A percentile compares a stretch with the other conserved stretches of the same genome.
Conservation (phyloP, 2,329 filamentous ascomycete species). For the Phyllosticta citrichinensis region DNA sequence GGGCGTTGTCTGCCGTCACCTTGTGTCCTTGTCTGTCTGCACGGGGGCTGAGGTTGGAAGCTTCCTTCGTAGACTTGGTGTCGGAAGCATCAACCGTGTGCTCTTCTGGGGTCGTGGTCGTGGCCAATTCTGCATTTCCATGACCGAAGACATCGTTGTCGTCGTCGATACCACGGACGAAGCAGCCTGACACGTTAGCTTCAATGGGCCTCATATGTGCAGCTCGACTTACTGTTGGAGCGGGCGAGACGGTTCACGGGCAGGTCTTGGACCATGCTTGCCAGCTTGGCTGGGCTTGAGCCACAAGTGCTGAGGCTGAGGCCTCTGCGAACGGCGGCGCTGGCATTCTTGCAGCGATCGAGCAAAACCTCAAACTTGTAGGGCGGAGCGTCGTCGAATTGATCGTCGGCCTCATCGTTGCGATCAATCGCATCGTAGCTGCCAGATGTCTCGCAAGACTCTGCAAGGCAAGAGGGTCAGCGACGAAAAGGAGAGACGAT, state of each 20-base stretch:
- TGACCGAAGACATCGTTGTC: neutral
- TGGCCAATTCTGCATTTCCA: neutral
- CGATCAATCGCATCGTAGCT: too few relatives aligned
- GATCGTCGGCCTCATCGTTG: too few relatives aligned
- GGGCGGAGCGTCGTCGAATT: neutral
- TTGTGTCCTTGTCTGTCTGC: neutral
- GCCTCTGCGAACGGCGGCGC: neutral
- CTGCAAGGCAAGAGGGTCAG: too few relatives aligned
- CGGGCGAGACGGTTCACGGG: neutral
- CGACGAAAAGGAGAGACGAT: too few relatives aligned
- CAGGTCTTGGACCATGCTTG: neutral
- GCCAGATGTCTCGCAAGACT: too few relatives aligned
- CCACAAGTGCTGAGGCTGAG: neutral
- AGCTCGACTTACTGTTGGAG: neutral
- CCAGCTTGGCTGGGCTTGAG: neutral
- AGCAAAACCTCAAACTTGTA: neutral
- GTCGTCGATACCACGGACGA: neutral
- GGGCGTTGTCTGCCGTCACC: slow-evolving; percentile 3
- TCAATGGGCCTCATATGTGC: neutral
- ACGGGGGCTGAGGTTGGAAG: neutral
- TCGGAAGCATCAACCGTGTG: neutral
- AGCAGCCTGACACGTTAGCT: neutral
- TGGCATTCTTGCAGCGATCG: neutral
- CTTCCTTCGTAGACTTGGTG: neutral
- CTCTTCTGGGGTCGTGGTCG: neutral